Percentiles rank a stretch among this genome's conserved stretches.
Evolutionary conservation across 805 yeast species (phyloP).

Genomic region (Pachysolen tannophilus): DNA sequence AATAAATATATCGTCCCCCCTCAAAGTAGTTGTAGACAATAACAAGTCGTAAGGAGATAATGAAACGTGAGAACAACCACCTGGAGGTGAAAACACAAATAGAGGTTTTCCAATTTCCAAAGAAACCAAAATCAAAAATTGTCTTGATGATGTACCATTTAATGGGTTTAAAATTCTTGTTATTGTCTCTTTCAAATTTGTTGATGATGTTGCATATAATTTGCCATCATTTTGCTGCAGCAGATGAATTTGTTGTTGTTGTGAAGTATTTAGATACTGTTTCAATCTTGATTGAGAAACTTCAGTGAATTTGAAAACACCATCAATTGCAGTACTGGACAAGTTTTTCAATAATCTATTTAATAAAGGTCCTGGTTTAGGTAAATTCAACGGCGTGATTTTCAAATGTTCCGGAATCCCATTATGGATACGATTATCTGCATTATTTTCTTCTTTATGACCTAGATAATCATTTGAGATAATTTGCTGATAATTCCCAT

Average conservation of each 20-base stretch:
- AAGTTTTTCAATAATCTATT: conserved; percentile 39
- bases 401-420: conserved; percentile 10
- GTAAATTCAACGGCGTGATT: conserved; percentile 38
- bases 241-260: too few relatives aligned
- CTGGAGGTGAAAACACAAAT: conserved; percentile 46
- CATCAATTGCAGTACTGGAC: conserved; percentile 46
- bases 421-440: background rate
- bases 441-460: conserved; percentile 6
- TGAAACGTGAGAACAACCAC: conserved; percentile 52
- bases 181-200: conserved; percentile 19
- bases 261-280: conserved; percentile 22
- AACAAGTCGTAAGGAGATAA: conserved; percentile 55
- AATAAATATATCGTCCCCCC: conserved; percentile 57
- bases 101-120: conserved; percentile 29
- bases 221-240: conserved; percentile 11
- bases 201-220: background rate
- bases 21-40: conserved; percentile 40
- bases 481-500: conserved; percentile 23
- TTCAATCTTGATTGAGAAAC: conserved; percentile 37
- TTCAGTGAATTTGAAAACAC: conserved; percentile 39
- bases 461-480: conserved; percentile 7
- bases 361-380: conserved; percentile 37
- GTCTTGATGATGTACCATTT: conserved; percentile 17
- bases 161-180: conserved; percentile 20
- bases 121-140: conserved; percentile 39